Evolutionary conservation across 495 filamentous ascomycete genomes (phyloP), one percentile per base, ranked within the genome.

Genomic region (Bathelium albidoporum): DNA sequence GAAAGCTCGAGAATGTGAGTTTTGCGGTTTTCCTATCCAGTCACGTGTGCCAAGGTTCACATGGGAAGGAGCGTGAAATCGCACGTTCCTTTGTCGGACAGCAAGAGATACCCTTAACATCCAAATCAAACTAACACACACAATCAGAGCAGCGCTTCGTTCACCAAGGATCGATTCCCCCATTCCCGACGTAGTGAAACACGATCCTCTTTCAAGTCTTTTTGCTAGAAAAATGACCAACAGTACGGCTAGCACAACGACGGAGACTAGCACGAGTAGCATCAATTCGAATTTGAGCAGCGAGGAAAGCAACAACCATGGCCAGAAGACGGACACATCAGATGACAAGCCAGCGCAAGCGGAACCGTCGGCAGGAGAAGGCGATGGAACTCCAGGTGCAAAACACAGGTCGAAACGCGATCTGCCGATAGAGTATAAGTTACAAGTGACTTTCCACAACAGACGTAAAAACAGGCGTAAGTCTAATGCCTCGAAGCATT

Each of bases 1-100:
- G 49, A 55, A 55, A 55, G 49, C 16, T 55, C 49, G 10, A 55
- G 20, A 11, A 55, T 9, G 49, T 55, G 49, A 55, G 49, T 55
- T 9, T 29, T 29, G 49, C n/a, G n/a, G n/a, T n/a, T n/a, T n/a
- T n/a, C n/a, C n/a, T n/a, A n/a, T n/a, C n/a, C n/a, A n/a, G n/a
- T n/a, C n/a, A n/a, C n/a, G n/a, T n/a, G n/a, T n/a, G n/a, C n/a
- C n/a, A n/a, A n/a, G n/a, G n/a, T n/a, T n/a, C n/a, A n/a, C n/a
- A n/a, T n/a, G n/a, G n/a, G n/a, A n/a, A n/a, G n/a, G n/a, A n/a
- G n/a, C n/a, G n/a, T n/a, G n/a, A n/a, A n/a, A n/a, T 49, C 18
- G 44, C 44, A n/a, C 49, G 26, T 55, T 55, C 49, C 49, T 55
- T 28, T 29, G 49, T 5, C 5, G 49, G 11, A 39, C 5, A 39